These are phyloP conservation scores for Cyathus olla DNA, from an alignment of 1,284 basidiomycete genomes.

Conservation along the genomic window DNA sequence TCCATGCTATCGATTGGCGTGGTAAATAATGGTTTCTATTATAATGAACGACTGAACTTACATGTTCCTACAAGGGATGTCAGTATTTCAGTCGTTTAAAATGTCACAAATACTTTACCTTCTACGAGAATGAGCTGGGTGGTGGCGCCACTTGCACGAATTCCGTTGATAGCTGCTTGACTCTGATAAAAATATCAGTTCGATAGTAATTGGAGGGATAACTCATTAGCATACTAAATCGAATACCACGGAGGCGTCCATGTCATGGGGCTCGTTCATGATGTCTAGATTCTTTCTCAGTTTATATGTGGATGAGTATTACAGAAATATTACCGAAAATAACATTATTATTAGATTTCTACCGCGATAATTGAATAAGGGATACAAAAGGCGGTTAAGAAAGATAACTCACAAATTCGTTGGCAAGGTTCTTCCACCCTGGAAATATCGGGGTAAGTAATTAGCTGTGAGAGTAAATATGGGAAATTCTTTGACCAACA, in stretches of 20 bases:
- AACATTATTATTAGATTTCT: conserved; percentile 64
- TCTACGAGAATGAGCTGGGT: conserved; percentile 66
- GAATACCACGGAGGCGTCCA: conserved; percentile 58
- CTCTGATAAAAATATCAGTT: conserved; percentile 55
- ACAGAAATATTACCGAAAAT: conserved; percentile 56
- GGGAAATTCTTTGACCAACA: conserved; percentile 47
- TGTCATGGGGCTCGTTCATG: conserved; percentile 73
- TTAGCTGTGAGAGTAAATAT: too few relatives aligned
- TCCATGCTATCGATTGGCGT: conserved; percentile 43
- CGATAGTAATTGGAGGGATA: not conserved
- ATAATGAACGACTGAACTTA: conserved; percentile 29
- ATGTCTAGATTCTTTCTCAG: conserved; percentile 24
- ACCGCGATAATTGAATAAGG: not conserved
- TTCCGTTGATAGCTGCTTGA: conserved; percentile 73
- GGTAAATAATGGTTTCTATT: not conserved
- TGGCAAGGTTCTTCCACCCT: conserved; percentile 70
- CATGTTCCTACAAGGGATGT: conserved; percentile 43
- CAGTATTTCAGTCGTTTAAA: not conserved
- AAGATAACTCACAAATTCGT: conserved; percentile 56
- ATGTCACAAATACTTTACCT: conserved; percentile 42
- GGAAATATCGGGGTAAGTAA: too few relatives aligned
- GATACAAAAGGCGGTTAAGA: too few relatives aligned
- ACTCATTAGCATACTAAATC: conserved; percentile 46
- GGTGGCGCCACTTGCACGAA: conserved; percentile 70
- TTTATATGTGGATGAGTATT: not conserved